These are phyloP conservation scores for Saccharomycopsis fibuligera DNA, from an alignment of 805 yeast genomes.

Conservation along the genomic window DNA sequence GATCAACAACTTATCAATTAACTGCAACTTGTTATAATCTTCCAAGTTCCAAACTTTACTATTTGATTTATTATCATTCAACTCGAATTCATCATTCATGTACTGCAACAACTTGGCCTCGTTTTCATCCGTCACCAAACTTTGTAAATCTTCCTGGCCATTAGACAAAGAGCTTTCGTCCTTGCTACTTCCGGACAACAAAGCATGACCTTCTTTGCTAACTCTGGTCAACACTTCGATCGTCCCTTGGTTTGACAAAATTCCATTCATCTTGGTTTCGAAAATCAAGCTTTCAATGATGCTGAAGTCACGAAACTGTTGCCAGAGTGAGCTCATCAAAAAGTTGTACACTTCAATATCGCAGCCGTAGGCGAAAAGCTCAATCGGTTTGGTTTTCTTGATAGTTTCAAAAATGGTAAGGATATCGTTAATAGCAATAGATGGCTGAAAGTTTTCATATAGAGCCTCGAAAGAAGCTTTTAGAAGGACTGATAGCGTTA, in stretches of 20 bases:
- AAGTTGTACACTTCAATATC: slow-evolving; percentile 17
- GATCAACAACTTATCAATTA: too few relatives aligned
- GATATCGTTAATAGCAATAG: slow-evolving; percentile 6
- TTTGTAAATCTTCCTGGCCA: too few relatives aligned
- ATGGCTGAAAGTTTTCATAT: slow-evolving; percentile 1
- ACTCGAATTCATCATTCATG: not conserved
- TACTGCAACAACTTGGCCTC: not conserved
- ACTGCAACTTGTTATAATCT: too few relatives aligned
- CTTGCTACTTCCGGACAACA: not conserved
- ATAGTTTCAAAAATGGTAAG: slow-evolving; percentile 1
- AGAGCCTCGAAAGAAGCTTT: not conserved
- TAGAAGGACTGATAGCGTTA: slow-evolving; percentile 7
- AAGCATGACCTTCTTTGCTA: slow-evolving; percentile 6
- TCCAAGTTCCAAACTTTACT: slow-evolving; percentile 14
- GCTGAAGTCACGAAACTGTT: slow-evolving; percentile 10
- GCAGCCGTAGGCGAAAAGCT: slow-evolving; percentile 10
- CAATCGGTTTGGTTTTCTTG: slow-evolving; percentile 3
- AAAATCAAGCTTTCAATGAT: slow-evolving; percentile 7
- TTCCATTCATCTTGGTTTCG: slow-evolving; percentile 13
- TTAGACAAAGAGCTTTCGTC: too few relatives aligned
- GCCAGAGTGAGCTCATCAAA: slow-evolving; percentile 13
- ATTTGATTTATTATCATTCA: slow-evolving; percentile 6
- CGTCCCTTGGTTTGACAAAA: slow-evolving; percentile 7
- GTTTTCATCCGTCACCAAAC: not conserved
- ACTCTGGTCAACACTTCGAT: slow-evolving; percentile 5